Conservation (phyloP, 2,329 filamentous ascomycete species). For the Aureobasidium sp. region DNA sequence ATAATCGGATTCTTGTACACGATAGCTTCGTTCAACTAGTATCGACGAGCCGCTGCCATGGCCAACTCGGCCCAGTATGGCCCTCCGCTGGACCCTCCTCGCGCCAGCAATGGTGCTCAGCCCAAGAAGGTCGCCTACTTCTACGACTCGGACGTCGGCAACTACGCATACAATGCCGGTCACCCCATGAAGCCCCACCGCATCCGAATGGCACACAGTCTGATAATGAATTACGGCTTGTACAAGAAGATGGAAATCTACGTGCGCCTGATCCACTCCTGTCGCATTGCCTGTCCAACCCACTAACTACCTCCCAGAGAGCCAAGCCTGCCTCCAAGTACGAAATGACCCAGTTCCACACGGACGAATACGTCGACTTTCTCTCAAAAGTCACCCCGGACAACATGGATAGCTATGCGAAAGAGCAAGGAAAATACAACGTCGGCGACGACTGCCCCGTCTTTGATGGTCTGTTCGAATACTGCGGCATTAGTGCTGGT, state of each 20-base stretch:
- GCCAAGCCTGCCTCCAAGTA: slow-evolving; percentile 48
- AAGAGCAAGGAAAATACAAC: slow-evolving; percentile 76
- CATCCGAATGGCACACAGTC: slow-evolving; percentile 56
- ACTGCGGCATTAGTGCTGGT: slow-evolving; percentile 61
- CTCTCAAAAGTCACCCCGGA: slow-evolving; percentile 86
- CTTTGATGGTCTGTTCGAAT: slow-evolving; percentile 63
- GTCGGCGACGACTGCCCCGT: slow-evolving; percentile 57
- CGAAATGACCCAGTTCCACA: slow-evolving; percentile 67
- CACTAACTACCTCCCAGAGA: slow-evolving; percentile 16
- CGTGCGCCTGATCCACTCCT: slow-evolving; percentile 32
- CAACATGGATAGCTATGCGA: slow-evolving; percentile 90
- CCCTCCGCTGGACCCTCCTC: slow-evolving; percentile 46
- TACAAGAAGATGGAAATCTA: slow-evolving; percentile 69
- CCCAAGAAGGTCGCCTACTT: slow-evolving; percentile 93
- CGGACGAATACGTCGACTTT: slow-evolving; percentile 65
- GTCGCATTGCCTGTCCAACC: not conserved
- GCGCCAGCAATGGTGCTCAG: slow-evolving; percentile 42
- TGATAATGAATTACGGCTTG: slow-evolving; percentile 66
- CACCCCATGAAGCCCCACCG: slow-evolving; percentile 61
- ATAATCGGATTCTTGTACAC: not conserved
- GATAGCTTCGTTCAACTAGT: not conserved
- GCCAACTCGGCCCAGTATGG: slow-evolving; percentile 33
- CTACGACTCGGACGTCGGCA: slow-evolving; percentile 96
- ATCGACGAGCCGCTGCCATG: slow-evolving; percentile 33
- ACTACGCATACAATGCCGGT: slow-evolving; percentile 86